Percentiles rank a stretch among this genome's conserved stretches.
phyloP scores from a whole-genome alignment of 495 filamentous ascomycete species.

The Talaromyces adpressus region DNA sequence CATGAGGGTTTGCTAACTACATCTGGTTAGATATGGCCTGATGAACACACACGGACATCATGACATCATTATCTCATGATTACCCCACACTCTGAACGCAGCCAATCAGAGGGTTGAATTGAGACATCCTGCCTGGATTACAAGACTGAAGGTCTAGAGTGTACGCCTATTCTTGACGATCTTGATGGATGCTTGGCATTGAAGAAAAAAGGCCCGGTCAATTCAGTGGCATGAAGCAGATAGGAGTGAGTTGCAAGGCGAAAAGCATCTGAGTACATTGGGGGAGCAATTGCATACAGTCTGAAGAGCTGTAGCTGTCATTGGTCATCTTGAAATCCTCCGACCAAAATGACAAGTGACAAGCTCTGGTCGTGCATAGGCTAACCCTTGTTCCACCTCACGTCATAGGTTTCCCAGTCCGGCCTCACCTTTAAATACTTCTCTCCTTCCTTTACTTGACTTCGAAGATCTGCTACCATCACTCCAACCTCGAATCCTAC shows the following conservation, averaged over 20 bases:
- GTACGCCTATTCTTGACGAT: too few relatives aligned
- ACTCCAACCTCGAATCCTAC: background rate
- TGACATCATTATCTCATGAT: background rate
- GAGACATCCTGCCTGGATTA: background rate
- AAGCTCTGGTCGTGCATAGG: background rate
- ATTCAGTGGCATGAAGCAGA: background rate
- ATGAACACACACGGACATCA: background rate
- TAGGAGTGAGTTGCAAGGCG: background rate
- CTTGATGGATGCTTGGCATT: too few relatives aligned
- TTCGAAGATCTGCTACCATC: background rate
- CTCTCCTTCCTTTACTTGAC: background rate
- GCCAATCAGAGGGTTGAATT: background rate
- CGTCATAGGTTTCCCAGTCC: background rate
- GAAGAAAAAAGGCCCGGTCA: too few relatives aligned
- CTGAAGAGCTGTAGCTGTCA: too few relatives aligned
- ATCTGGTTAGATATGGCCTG: too few relatives aligned
- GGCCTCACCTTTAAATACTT: conserved; percentile 1
- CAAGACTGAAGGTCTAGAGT: background rate
- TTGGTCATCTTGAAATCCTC: too few relatives aligned
- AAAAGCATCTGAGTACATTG: background rate
- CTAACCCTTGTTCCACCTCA: background rate
- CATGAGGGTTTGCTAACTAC: too few relatives aligned
- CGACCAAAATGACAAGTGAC: background rate
- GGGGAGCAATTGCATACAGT: too few relatives aligned
- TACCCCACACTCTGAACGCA: background rate